Evolutionary conservation across 306 rosid genomes (phyloP), one percentile per base, ranked within the genome.

Genomic region (Casuarina glauca): DNA sequence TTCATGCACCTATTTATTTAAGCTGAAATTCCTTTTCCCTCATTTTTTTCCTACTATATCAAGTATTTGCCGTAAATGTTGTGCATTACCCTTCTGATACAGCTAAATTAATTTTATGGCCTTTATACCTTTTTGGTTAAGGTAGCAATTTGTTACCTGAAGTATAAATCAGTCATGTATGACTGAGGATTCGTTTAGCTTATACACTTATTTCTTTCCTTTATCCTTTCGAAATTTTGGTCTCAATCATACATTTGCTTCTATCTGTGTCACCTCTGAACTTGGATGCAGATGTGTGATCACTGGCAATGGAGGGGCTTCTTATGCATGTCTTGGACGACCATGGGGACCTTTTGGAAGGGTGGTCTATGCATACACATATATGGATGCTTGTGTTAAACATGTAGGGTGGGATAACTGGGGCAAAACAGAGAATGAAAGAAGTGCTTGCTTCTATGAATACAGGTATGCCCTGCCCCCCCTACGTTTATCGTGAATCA

Each of bases 341-440:
- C 98, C 98, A 9, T 94, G 98, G 98, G 97, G 97, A 73, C 94
- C 97, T 68, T 94, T 82, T 78, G 98, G 90, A 75, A 89, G 98
- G 84, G 98, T 94, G 51, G 81, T 94, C 48, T 94, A 82, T 89
- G 98, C 96, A 10, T 81, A 80, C 83, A 91, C 94, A 48, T 88
- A 81, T 48, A 89, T 94, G 87, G 98, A 91, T 85, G 87, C 66
- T 44, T 91, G 97, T 77, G 72, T 94, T 81, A 89, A 79, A 64
- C 91, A 73, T 78, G 82, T 5, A 5, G 98, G 98, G 12, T 91
- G 98, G 98, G 66, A 91, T 73, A 88, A 94, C 81, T 94, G 98
- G 98, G 93, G 88, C 9, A 94, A 89, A 74, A 3, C 45, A 8
- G 97, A 94, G 82, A 93, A 91, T 50, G 96, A 93, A 82, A 85